phyloP scores from a whole-genome alignment of 2,329 filamentous ascomycete species.

The Colletotrichum sp. region DNA sequence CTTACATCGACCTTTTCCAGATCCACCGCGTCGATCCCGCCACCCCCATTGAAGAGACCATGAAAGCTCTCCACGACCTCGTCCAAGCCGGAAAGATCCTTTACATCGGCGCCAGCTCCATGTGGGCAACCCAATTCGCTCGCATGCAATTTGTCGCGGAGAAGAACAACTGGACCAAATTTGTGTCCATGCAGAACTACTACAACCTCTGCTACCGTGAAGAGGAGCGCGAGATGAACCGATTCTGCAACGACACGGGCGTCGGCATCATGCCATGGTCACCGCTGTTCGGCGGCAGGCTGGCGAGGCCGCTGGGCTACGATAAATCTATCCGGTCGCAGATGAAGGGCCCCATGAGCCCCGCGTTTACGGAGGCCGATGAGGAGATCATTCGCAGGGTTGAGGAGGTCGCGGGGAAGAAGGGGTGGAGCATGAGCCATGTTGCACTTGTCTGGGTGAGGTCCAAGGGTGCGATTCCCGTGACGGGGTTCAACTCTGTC shows the following conservation, averaged over 20 bases:
- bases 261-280: constrained; percentile 34
- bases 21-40: constrained; percentile 64
- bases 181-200: constrained; percentile 63
- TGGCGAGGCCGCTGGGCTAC: background rate
- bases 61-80: constrained; percentile 66
- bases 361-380: background rate
- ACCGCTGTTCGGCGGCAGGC: constrained; percentile 4
- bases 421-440: constrained; percentile 18
- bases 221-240: constrained; percentile 55
- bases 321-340: background rate
- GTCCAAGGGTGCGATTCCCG: constrained; percentile 8
- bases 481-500: constrained; percentile 16
- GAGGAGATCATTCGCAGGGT: constrained; percentile 13
- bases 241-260: constrained; percentile 44
- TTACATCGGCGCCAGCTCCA: constrained; percentile 23
- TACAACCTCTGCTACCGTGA: constrained; percentile 63
- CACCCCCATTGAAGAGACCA: constrained; percentile 61
- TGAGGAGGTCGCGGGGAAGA: constrained; percentile 14
- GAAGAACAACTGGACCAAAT: constrained; percentile 60
- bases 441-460: constrained; percentile 14
- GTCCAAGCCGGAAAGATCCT: constrained; percentile 59
- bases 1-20: constrained; percentile 59
- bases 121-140: constrained; percentile 16
- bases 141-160: constrained; percentile 56
- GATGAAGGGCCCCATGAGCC: background rate